Base-by-base conservation (phyloP, 2,329 filamentous ascomycete species). In the Pseudopyricularia cyperi region DNA sequence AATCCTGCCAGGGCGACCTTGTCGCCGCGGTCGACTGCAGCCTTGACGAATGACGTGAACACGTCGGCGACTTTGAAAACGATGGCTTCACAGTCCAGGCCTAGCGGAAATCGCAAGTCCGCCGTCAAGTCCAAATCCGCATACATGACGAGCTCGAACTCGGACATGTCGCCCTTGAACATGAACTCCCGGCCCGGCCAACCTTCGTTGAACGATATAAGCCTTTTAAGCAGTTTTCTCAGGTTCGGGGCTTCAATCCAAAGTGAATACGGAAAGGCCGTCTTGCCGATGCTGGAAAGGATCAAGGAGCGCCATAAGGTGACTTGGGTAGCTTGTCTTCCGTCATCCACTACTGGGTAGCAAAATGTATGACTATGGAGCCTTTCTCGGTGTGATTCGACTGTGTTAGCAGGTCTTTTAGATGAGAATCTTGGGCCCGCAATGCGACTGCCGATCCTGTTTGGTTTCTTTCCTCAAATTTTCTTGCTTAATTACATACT, bases 291-390 rank as follows among this genome's bases (percentile, higher is more conserved):
- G 53, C 80, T 80, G 8, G 84, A 88, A 7, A 80, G 68, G 53
- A 85, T 76, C 57, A 88, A 77, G 2, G 82, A 82, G 50, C 77
- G 75, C 85, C 85, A 89, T 48, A 86, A 64, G 7, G 77, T 71
- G 2, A 79, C 77, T 19, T 19, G 22, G 3, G 17, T 42, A 19
- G n/a, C n/a, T n/a, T n/a, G n/a, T n/a, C n/a, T n/a, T n/a, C n/a
- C n/a, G n/a, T n/a, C n/a, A n/a, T n/a, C n/a, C n/a, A n/a, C n/a
- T n/a, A n/a, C n/a, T n/a, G n/a, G n/a, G n/a, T n/a, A n/a, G n/a
- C n/a, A n/a, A n/a, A n/a, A n/a, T n/a, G n/a, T n/a, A n/a, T n/a
- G n/a, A n/a, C n/a, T n/a, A n/a, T n/a, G n/a, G n/a, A n/a, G n/a
- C n/a, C n/a, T n/a, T n/a, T n/a, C n/a, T n/a, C n/a, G n/a, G n/a